Conservation (phyloP, 1,139 yeast species). For the Blastobotrys ciferrii region DNA sequence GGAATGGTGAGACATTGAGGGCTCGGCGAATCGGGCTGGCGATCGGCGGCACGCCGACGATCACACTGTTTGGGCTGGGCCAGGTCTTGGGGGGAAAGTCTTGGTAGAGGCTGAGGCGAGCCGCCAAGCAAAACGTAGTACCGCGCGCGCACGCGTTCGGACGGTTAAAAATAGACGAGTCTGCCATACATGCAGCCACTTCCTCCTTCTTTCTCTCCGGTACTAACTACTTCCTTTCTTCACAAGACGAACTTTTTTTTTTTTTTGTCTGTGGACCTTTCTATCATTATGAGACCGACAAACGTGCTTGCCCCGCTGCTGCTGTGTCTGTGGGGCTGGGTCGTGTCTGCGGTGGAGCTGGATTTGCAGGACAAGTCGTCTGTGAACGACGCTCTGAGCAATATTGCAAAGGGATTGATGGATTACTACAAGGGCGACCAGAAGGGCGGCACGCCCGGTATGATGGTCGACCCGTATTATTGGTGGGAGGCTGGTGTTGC, state of each 20-base stretch:
- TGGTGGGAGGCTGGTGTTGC: conserved; percentile 99
- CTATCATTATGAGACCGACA: not conserved
- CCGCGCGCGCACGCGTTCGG: not conserved
- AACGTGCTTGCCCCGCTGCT: not conserved
- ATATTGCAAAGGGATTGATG: conserved; percentile 69
- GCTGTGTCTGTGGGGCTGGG: conserved; percentile 8
- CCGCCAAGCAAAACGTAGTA: not conserved
- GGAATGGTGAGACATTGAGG: too few relatives aligned
- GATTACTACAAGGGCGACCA: conserved; percentile 76
- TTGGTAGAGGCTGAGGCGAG: not conserved
- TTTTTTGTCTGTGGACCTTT: too few relatives aligned
- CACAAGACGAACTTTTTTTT: too few relatives aligned
- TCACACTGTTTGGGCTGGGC: too few relatives aligned
- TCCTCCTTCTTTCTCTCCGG: too few relatives aligned
- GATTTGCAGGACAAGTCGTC: conserved; percentile 31
- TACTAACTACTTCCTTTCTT: too few relatives aligned
- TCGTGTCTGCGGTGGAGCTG: conserved; percentile 35
- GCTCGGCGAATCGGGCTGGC: not conserved
- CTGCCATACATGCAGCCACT: not conserved
- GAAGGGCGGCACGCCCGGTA: conserved; percentile 76
- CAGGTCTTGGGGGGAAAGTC: too few relatives aligned
- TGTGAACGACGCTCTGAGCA: conserved; percentile 50
- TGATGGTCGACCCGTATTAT: conserved; percentile 83
- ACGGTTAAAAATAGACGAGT: not conserved
- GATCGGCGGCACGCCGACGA: not conserved